Base-by-base conservation (phyloP, 441 rosid species). In the Iberis amara region DNA sequence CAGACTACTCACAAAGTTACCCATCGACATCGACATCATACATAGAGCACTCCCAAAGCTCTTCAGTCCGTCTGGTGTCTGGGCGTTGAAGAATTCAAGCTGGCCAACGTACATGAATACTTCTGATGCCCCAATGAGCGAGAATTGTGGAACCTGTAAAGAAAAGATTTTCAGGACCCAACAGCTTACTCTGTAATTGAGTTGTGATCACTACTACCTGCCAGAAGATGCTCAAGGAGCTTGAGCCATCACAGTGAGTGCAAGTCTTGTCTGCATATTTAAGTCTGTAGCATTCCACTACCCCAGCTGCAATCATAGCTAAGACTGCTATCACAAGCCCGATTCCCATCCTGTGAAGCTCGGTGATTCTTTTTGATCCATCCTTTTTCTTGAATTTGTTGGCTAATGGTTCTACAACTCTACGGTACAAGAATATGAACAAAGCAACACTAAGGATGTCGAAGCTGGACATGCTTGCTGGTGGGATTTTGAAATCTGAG, bases 101-200 rank as follows among this genome's bases (percentile, higher is more conserved):
- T 94, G 97, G 9, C 97, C 94, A 0, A 94, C 97, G 38, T 94
- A 94, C 99, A 94, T 94, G 77, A 94, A 94, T 39, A 94, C 99
- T 70, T 94, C 99, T 8, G 99, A 94, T 38, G 97, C 99, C 43
- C 99, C 99, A 0, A 89, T 83, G 6, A 89, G 71, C 0, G 82
- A 87, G 39, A 81, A 89, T 50, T 89, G 99, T 2, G 99, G 99
- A 53, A 85, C 80, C 67, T 66, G 62, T 32, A 51, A 44, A 13
- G 32, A 23, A 13, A 47, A 39, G 8, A 23, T 10, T 44, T 3
- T 28, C 28, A 57, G 6, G 37, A 21, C 47, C 33, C 39, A 8
- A 7, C n/a, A n/a, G 15, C 8, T 40, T 27, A 14, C 40, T 37
- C 9, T 46, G 48, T 47, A 39, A 55, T 44, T 39, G 21, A 7